Evolutionary conservation across 305 asterid species (phyloP).

Genomic region (Fraxinus angustifolia): DNA sequence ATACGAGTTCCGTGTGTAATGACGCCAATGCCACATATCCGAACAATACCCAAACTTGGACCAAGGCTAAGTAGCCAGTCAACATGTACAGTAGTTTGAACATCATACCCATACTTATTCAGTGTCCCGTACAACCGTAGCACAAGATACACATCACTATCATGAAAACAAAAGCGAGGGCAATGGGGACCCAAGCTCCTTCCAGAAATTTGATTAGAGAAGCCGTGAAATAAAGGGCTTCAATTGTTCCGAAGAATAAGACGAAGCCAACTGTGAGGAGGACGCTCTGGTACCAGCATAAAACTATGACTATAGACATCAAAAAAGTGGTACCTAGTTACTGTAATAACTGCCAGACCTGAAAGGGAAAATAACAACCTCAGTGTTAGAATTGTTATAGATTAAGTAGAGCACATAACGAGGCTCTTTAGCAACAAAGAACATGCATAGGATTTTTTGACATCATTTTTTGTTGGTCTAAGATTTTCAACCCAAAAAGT

Average conservation of each 20-base stretch:
- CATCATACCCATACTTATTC: slow-evolving; percentile 12
- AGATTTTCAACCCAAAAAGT: neutral
- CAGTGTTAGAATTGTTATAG: neutral
- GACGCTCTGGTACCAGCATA: slow-evolving; percentile 8
- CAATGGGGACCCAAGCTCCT: slow-evolving; percentile 21
- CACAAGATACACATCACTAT: slow-evolving; percentile 16
- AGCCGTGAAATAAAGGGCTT: slow-evolving; percentile 14
- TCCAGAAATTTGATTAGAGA: slow-evolving; percentile 8
- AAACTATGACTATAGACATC: neutral
- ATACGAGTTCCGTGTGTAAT: slow-evolving; percentile 12
- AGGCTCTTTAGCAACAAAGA: neutral
- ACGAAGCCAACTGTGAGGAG: slow-evolving; percentile 10
- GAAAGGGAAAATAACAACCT: neutral
- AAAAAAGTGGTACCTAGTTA: slow-evolving; percentile 15
- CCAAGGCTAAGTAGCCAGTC: slow-evolving; percentile 20
- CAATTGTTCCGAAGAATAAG: slow-evolving; percentile 13
- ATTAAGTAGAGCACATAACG: neutral
- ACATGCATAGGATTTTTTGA: neutral
- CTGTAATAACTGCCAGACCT: slow-evolving; percentile 16
- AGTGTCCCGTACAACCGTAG: neutral
- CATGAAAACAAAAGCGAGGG: slow-evolving; percentile 1
- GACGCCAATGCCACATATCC: slow-evolving; percentile 19
- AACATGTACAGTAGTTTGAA: slow-evolving; percentile 13
- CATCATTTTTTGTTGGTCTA: neutral
- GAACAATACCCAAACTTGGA: slow-evolving; percentile 17